Base-by-base conservation (phyloP, 108 stramenopile species). In the Skeletonema grethae region DNA sequence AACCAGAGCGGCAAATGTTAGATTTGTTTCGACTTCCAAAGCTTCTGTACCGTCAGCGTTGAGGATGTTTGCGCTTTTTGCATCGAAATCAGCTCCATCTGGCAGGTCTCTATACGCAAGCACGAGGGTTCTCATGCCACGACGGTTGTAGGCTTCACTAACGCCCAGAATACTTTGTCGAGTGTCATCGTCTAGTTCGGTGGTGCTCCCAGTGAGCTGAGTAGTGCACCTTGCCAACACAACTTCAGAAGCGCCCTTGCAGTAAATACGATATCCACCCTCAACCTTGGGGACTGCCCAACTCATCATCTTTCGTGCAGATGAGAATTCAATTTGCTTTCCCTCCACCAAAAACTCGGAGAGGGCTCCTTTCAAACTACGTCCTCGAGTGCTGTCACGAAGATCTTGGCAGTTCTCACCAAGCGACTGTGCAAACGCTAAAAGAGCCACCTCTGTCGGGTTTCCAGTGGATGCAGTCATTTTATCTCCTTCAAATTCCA, bases 371-470 rank as follows among this genome's bases (percentile, higher is more conserved):
- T 85, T 75, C 50, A 84, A 81, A 11, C 85, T 85, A 25, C 90
- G 82, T 22, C 92, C 92, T 63, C 63, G 77, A 1, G 90, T 91
- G 8, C 63, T 77, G 58, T 90, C 74, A n/a, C 92, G 88, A 70
- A 94, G 87, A 24, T 78, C 55, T 55, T 84, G 81, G 57, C 84
- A 88, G 46, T 92, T 80, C 41, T 72, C 36, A 36, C 91, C 91
- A 48, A 93, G 63, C 15, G 88, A 72, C 62, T 83, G 73, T 1
- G 82, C 85, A 39, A 97, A 70, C 10, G 74, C 41, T 7, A 99
- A 79, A 28, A 99, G 84, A 0, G 98, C 97, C 13, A 95, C 95
- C 70, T 99, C 98, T 2, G 98, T 99, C 8, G 96, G 94, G 77
- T 95, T 97, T 20, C 98, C 98, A 35, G 76, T 67, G 8, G 90